Evolutionary conservation across 2,329 filamentous ascomycete species (phyloP).

Genomic region (Monilinia aucupariae): DNA sequence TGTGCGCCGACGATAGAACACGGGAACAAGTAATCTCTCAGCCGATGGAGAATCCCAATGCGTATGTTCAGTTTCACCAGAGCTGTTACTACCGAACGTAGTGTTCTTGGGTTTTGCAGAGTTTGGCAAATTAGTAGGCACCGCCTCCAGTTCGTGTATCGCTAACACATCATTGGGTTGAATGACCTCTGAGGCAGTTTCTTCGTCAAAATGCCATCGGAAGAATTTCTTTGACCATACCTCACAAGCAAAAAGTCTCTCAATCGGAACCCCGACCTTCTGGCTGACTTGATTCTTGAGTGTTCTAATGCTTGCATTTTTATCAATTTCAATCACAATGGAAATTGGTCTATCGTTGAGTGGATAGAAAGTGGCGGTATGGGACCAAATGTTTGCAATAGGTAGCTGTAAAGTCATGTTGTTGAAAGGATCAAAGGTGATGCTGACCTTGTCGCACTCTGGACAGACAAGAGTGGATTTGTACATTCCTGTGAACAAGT

Average conservation of each 20-base stretch:
- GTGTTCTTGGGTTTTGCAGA: conserved; percentile 29
- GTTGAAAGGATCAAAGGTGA: conserved; percentile 97
- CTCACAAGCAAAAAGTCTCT: conserved; percentile 72
- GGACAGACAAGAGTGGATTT: conserved; percentile 96
- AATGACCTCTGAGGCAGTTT: conserved; percentile 70
- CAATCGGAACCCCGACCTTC: conserved; percentile 57
- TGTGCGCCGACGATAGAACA: conserved; percentile 55
- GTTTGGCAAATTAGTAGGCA: conserved; percentile 69
- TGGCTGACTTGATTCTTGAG: conserved; percentile 67
- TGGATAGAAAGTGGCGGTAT: conserved; percentile 71
- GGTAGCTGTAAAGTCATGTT: conserved; percentile 88
- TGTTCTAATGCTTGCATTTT: conserved; percentile 61
- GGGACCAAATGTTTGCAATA: conserved; percentile 75
- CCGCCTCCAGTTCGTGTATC: conserved; percentile 71
- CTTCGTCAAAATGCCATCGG: conserved; percentile 71
- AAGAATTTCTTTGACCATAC: conserved; percentile 82
- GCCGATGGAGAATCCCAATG: conserved; percentile 56
- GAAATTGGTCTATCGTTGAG: conserved; percentile 64
- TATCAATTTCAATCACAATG: conserved; percentile 74
- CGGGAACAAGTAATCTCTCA: conserved; percentile 64
- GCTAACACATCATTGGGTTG: conserved; percentile 53
- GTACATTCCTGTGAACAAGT: conserved; percentile 96
- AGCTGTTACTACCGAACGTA: conserved; percentile 39
- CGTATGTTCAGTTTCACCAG: conserved; percentile 43
- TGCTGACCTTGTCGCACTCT: conserved; percentile 87